Evolutionary conservation across 2,329 filamentous ascomycete species (phyloP).

Genomic region (Waltergamsia citrina): DNA sequence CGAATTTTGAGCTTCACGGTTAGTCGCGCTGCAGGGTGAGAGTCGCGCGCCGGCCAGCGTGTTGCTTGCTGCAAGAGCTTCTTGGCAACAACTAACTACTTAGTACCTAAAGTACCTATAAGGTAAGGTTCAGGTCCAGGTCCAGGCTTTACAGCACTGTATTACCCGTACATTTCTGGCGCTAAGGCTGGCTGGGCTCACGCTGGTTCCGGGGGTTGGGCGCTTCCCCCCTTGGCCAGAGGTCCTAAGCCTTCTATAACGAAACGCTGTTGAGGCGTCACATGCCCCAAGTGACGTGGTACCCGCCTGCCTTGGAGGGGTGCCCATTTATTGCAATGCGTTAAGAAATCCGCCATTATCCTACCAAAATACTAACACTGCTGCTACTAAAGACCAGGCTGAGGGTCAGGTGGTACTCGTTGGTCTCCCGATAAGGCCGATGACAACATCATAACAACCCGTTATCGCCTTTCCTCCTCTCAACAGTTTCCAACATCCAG

Average conservation of each 20-base stretch:
- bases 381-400: background rate
- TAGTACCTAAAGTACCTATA: background rate
- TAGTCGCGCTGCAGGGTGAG: background rate
- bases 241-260: background rate
- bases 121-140: too few species aligned
- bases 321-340: slow-evolving; percentile 3
- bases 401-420: slow-evolving; percentile 1
- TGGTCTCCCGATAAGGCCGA: background rate
- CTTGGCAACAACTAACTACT: too few species aligned
- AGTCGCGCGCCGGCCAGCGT: slow-evolving; percentile 1
- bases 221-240: background rate
- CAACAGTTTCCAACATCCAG: background rate
- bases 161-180: too few species aligned
- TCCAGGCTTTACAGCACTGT: too few species aligned
- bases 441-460: slow-evolving; percentile 3
- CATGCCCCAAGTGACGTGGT: slow-evolving; percentile 2
- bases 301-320: background rate
- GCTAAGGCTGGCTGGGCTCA: too few species aligned
- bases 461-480: background rate
- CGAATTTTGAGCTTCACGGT: slow-evolving; percentile 6
- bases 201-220: background rate
- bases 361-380: background rate
- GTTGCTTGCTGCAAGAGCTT: background rate
- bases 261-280: slow-evolving; percentile 1
- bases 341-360: background rate